Conservation (phyloP, 306 rosid species). For the Astragalus membranaceus region DNA sequence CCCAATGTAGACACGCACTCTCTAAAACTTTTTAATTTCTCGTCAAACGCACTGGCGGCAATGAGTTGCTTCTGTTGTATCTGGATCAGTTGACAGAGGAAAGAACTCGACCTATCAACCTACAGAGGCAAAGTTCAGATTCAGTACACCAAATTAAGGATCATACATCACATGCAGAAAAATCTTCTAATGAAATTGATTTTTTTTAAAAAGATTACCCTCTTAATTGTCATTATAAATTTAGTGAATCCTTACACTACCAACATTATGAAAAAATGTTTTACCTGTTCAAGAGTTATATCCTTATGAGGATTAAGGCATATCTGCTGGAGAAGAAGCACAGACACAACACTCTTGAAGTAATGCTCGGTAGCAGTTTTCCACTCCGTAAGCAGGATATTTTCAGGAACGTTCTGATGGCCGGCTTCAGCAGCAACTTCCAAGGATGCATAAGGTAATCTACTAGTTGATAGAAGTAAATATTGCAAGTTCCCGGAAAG, state of each 20-base stretch:
- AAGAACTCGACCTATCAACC: constrained; percentile 62
- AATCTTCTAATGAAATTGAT: not conserved
- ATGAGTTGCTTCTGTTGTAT: constrained; percentile 67
- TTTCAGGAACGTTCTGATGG: constrained; percentile 11
- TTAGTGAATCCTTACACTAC: not conserved
- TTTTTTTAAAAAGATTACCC: not conserved
- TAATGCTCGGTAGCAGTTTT: constrained; percentile 50
- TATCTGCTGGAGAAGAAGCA: constrained; percentile 49
- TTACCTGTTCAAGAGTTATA: constrained; percentile 66
- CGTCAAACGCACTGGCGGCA: constrained; percentile 50
- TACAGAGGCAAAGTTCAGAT: constrained; percentile 25
- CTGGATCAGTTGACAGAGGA: constrained; percentile 57
- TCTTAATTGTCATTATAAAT: not conserved
- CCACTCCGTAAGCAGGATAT: constrained; percentile 46
- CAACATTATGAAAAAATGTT: not conserved
- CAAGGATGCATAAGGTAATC: constrained; percentile 30
- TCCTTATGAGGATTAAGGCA: constrained; percentile 64
- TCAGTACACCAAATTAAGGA: not conserved
- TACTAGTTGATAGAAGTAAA: constrained; percentile 41
- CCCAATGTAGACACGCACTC: constrained; percentile 46
- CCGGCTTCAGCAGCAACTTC: constrained; percentile 26
- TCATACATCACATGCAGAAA: not conserved
- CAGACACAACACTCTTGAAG: not conserved
- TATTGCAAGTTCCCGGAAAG: constrained; percentile 42
- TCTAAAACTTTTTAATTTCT: constrained; percentile 54